Evolutionary conservation across 441 rosid genomes (phyloP).

Genomic region (Hura crepitans): DNA sequence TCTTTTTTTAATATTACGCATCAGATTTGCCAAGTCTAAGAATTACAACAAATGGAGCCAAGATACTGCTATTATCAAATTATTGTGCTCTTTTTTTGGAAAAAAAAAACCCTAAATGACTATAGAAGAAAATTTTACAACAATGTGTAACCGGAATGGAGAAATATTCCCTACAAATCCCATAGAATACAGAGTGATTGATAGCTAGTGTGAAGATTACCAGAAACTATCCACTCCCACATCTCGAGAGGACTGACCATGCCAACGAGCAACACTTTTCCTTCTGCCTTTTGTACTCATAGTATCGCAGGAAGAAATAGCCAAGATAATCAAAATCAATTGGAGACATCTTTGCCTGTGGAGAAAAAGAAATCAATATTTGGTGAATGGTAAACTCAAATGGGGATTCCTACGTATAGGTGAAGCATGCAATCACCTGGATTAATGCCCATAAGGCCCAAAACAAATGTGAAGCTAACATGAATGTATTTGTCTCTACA

Average conservation of each 20-base stretch:
- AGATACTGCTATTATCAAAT: background rate
- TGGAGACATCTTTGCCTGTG: conserved; percentile 94
- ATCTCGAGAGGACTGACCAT: conserved; percentile 42
- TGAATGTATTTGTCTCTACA: conserved; percentile 65
- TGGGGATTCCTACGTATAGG: conserved; percentile 4
- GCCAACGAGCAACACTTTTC: conserved; percentile 49
- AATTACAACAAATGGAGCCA: conserved; percentile 6
- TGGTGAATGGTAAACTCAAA: background rate
- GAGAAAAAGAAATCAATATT: conserved; percentile 1
- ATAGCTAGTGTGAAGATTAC: background rate
- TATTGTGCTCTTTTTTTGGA: conserved; percentile 3
- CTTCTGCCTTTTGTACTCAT: conserved; percentile 78
- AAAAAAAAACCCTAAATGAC: conserved; percentile 7
- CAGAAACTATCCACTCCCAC: conserved; percentile 21
- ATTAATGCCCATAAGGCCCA: conserved; percentile 98
- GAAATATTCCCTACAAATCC: conserved; percentile 9
- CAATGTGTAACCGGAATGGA: conserved; percentile 12
- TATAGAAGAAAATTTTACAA: conserved; percentile 32
- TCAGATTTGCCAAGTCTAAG: background rate
- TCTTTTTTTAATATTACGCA: background rate
- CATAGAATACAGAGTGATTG: conserved; percentile 5
- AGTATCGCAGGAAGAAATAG: conserved; percentile 81
- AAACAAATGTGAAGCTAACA: conserved; percentile 72
- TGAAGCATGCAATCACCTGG: conserved; percentile 46
- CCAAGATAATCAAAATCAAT: conserved; percentile 77